Percentiles rank a stretch among this genome's conserved stretches.
phyloP scores from a whole-genome alignment of 2,329 filamentous ascomycete species.

The Lasiodiplodia hormozganensis region DNA sequence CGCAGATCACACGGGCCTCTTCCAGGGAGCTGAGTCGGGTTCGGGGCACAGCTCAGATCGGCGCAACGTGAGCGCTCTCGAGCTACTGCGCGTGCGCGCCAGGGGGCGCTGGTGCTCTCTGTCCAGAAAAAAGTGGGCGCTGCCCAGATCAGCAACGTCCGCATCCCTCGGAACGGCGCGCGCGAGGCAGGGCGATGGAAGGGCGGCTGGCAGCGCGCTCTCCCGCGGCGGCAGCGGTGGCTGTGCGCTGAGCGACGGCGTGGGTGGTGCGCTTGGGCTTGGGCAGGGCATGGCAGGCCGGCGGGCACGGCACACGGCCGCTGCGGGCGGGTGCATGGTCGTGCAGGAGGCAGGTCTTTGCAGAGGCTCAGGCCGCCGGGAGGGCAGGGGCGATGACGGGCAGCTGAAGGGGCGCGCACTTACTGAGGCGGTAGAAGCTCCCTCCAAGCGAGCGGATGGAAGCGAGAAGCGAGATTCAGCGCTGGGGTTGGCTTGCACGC shows the following conservation, averaged over 20 bases:
- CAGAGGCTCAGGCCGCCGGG: conserved; percentile 10
- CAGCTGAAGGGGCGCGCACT: conserved; percentile 22
- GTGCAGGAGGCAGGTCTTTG: background rate
- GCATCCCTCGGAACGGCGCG: conserved; percentile 23
- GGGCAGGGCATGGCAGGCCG: background rate
- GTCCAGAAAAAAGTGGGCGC: conserved; percentile 23
- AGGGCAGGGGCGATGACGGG: conserved; percentile 25
- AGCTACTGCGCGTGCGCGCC: conserved; percentile 27
- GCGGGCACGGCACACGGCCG: background rate
- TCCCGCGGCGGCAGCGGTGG: conserved; percentile 15
- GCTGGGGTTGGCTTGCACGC: conserved; percentile 4
- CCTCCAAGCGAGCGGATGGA: conserved; percentile 11
- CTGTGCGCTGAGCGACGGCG: conserved; percentile 20
- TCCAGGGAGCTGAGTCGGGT: conserved; percentile 27
- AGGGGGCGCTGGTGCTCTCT: conserved; percentile 20
- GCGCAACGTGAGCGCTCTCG: conserved; percentile 25
- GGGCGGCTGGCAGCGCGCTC: conserved; percentile 7
- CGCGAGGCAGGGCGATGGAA: background rate
- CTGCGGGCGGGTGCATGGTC: conserved; percentile 12
- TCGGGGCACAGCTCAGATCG: conserved; percentile 27
- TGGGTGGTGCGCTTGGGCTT: conserved; percentile 17
- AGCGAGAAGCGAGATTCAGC: conserved; percentile 9
- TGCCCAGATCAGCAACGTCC: conserved; percentile 24
- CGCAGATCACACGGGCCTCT: conserved; percentile 23
- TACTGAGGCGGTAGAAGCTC: conserved; percentile 15